These are phyloP conservation scores for Nicotiana tomentosiformis DNA, from an alignment of 257 asterid species.

Conservation along the genomic window DNA sequence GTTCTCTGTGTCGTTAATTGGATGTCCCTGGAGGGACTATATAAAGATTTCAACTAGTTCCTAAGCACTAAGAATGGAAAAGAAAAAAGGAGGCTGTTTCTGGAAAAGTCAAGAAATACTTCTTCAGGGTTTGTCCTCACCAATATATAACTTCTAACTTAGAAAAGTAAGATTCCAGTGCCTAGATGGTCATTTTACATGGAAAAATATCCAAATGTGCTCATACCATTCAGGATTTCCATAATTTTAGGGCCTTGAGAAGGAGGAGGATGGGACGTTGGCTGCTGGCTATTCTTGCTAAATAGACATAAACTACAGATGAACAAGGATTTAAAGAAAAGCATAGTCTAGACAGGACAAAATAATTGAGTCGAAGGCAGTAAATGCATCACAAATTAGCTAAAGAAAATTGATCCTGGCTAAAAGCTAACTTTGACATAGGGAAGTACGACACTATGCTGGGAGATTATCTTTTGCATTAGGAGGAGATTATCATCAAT, in stretches of 20 bases:
- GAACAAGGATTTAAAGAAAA: not conserved
- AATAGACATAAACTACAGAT: not conserved
- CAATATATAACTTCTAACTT: not conserved
- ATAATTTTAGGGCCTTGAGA: not conserved
- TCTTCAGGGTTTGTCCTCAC: not conserved
- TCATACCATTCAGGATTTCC: not conserved
- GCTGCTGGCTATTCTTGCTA: not conserved
- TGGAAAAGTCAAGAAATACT: not conserved
- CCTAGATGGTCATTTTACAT: not conserved
- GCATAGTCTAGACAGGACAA: not conserved
- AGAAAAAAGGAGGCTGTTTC: not conserved
- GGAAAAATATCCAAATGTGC: not conserved
- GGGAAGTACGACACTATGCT: not conserved
- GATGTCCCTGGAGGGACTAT: too few species aligned
- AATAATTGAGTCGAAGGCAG: not conserved
- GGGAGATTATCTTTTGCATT: not conserved
- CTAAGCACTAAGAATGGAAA: not conserved
- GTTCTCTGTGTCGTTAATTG: not conserved
- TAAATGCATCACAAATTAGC: not conserved
- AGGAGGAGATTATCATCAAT: not conserved
- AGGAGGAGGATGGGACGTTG: not conserved
- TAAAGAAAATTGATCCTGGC: not conserved
- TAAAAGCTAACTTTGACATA: not conserved
- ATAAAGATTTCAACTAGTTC: too few species aligned
- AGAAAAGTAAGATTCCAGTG: not conserved